phyloP scores from a whole-genome alignment of 176 grass and related monocot genomes.

The Saccharum spontaneum region DNA sequence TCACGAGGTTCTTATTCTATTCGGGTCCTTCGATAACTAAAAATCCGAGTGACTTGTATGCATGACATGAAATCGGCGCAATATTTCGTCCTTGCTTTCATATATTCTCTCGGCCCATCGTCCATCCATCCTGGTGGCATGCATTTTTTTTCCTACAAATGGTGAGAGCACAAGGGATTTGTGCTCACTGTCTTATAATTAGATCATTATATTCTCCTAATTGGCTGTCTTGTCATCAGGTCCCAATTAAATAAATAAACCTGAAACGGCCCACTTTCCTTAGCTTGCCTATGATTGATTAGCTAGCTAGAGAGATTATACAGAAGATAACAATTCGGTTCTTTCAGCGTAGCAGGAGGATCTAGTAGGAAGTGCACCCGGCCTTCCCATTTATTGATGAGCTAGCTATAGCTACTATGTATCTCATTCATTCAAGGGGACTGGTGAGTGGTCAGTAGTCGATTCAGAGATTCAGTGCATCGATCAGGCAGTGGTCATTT shows the following conservation, averaged over 20 bases:
- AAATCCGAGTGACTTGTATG: slow-evolving; percentile 18
- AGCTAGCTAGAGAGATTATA: slow-evolving; percentile 27
- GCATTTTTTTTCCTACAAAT: neutral
- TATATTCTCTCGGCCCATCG: slow-evolving; percentile 24
- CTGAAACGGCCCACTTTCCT: slow-evolving; percentile 5
- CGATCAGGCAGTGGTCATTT: neutral
- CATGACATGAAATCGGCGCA: neutral
- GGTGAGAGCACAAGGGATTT: slow-evolving; percentile 22
- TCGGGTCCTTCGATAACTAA: neutral
- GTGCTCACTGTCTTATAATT: slow-evolving; percentile 27
- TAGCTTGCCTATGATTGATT: slow-evolving; percentile 18
- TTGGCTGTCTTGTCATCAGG: slow-evolving; percentile 15
- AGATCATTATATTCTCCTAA: slow-evolving; percentile 32
- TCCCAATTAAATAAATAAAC: neutral
- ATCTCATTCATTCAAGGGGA: neutral
- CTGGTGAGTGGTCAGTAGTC: neutral
- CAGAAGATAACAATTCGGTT: slow-evolving; percentile 25
- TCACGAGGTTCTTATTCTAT: slow-evolving; percentile 29
- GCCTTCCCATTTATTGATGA: neutral
- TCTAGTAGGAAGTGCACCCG: neutral
- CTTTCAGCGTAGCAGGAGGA: slow-evolving; percentile 23
- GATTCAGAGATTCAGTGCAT: neutral
- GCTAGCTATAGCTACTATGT: neutral
- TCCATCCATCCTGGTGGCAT: neutral
- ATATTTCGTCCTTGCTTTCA: slow-evolving; percentile 24